Base-by-base conservation (phyloP, 768 basidiomycete genomes). In the Hydnomerulius pinastri region DNA sequence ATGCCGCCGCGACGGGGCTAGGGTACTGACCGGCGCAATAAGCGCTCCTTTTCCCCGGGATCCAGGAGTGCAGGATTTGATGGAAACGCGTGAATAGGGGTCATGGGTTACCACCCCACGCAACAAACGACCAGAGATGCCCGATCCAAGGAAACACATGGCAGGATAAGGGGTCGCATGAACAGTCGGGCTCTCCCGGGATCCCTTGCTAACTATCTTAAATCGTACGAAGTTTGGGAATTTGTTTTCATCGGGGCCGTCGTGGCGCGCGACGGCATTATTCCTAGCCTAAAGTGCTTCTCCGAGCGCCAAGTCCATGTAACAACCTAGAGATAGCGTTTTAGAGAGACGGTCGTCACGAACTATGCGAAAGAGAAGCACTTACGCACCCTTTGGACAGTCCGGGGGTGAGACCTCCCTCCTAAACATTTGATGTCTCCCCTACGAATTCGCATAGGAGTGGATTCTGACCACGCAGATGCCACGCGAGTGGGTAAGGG, bases 251-350 rank as follows among this genome's bases (percentile, higher is more conserved):
- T n/a, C 24, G 28, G 37, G 28, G 27, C 24, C 25, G 33, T 48
- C 8, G 30, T 24, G 15, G 33, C 17, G 43, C 40, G 21, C 21
- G 4, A 32, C 35, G 40, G 20, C 35, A 25, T 36, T 33, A 25
- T 50, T 45, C 28, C 24, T 37, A 40, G 47, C 6, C 35, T 39
- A 37, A 18, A 37, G 40, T 33, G 24, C 35, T 54, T 48, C 46
- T 43, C 28, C 44, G 15, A 17, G 23, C 4, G 24, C 21, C n/a
- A 30, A 15, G 39, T 45, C 28, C 21, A 48, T 35, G 37, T 30
- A n/a, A 30, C 44, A 41, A 21, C 36, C 38, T 55, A 51, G 32
- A 23, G 50, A 42, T 61, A 49, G 48, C 36, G 9, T 59, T 54
- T 59, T 43, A 46, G 24, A 53, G 46, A n/a, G n/a, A n/a, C 21